These are phyloP conservation scores for Ramaria sp. DNA, from an alignment of 768 basidiomycete species.

Conservation along the genomic window DNA sequence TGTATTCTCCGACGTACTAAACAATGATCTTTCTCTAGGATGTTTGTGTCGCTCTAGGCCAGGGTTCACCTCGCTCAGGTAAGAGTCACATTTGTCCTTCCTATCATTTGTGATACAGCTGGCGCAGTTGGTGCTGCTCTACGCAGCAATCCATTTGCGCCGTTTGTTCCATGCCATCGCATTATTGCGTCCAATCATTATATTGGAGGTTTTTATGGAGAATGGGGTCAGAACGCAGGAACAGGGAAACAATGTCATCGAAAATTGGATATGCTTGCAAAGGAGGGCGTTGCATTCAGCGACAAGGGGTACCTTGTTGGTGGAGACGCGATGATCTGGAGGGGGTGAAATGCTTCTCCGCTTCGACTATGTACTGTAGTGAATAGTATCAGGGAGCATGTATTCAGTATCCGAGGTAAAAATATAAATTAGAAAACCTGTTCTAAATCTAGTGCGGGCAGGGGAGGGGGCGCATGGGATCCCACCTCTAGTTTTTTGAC, in stretches of 20 bases:
- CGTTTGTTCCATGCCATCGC: conserved; percentile 60
- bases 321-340: conserved; percentile 1
- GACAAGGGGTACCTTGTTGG: conserved; percentile 30
- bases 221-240: conserved; percentile 41
- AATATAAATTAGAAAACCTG: too few relatives aligned
- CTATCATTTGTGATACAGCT: not conserved
- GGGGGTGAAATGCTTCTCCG: not conserved
- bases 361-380: too few relatives aligned
- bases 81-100: conserved; percentile 10
- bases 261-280: conserved; percentile 39
- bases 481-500: not conserved
- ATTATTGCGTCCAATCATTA: conserved; percentile 51
- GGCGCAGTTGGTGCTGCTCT: conserved; percentile 50
- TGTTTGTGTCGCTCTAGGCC: conserved; percentile 35
- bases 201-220: conserved; percentile 54
- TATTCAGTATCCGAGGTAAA: too few relatives aligned
- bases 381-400: too few relatives aligned
- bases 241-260: conserved; percentile 28
- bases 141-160: conserved; percentile 55
- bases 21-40: conserved; percentile 13
- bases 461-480: too few relatives aligned
- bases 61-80: conserved; percentile 56
- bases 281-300: conserved; percentile 45
- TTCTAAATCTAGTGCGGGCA: too few relatives aligned
- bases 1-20: not conserved